phyloP scores from a whole-genome alignment of 2,329 filamentous ascomycete species.

The Penicillium sp. region DNA sequence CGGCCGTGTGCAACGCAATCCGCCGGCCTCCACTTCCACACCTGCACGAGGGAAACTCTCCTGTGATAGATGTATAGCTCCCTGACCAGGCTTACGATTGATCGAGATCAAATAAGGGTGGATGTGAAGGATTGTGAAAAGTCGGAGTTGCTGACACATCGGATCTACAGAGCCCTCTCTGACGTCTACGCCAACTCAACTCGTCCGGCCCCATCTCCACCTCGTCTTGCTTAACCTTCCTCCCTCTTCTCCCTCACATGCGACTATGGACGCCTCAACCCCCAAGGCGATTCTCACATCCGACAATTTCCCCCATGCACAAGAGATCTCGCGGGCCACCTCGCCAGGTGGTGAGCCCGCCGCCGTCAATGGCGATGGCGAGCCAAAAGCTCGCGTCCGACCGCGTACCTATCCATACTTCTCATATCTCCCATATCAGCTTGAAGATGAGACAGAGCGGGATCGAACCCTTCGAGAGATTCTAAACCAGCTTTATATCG shows the following conservation, averaged over 20 bases:
- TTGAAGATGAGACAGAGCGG: constrained; percentile 77
- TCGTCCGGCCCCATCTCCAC: constrained; percentile 21
- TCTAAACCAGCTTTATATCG: constrained; percentile 88
- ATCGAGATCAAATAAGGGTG: neutral
- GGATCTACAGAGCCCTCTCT: constrained; percentile 27
- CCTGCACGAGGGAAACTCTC: constrained; percentile 15
- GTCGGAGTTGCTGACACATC: constrained; percentile 25
- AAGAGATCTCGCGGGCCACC: constrained; percentile 80
- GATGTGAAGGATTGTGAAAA: constrained; percentile 1
- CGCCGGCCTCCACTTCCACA: constrained; percentile 23
- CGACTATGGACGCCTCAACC: constrained; percentile 38
- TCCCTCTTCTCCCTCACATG: constrained; percentile 16
- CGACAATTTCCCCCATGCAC: constrained; percentile 46
- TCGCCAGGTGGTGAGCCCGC: constrained; percentile 66
- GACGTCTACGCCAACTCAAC: constrained; percentile 22
- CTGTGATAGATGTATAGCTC: constrained; percentile 17
- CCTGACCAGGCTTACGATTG: neutral
- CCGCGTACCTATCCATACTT: constrained; percentile 94
- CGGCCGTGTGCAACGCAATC: constrained; percentile 25
- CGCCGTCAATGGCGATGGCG: constrained; percentile 54
- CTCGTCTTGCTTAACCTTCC: constrained; percentile 14
- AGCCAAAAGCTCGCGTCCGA: constrained; percentile 66
- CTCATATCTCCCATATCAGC: constrained; percentile 80
- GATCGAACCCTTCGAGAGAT: constrained; percentile 82
- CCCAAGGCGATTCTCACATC: constrained; percentile 38